These are phyloP conservation scores for Alternaria infectoria DNA, from an alignment of 2,329 filamentous ascomycete genomes.

Conservation along the genomic window DNA sequence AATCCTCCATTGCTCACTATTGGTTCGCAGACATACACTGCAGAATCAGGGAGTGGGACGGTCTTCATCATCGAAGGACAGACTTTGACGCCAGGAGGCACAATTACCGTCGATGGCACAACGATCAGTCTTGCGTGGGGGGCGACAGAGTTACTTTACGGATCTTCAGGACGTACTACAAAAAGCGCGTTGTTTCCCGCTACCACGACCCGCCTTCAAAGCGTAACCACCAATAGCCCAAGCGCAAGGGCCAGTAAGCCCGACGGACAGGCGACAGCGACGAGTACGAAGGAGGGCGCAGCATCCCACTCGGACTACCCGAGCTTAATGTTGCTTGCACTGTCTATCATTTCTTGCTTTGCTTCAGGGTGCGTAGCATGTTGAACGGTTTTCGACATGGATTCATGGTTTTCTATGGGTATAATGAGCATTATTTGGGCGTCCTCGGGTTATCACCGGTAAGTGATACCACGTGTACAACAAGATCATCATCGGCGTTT, in stretches of 20 bases:
- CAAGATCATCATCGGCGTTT: background rate
- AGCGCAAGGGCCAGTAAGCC: conserved; percentile 21
- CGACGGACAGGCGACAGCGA: conserved; percentile 15
- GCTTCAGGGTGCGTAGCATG: background rate
- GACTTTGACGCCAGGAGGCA: conserved; percentile 49
- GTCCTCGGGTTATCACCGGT: background rate
- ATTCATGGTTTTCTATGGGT: background rate
- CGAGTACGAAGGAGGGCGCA: conserved; percentile 6
- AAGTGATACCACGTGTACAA: conserved; percentile 2
- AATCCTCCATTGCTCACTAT: conserved; percentile 43
- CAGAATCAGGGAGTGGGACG: conserved; percentile 30
- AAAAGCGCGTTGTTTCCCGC: conserved; percentile 49
- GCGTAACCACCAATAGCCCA: conserved; percentile 2
- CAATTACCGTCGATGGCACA: conserved; percentile 39
- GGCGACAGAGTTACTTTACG: conserved; percentile 47
- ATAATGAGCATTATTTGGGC: conserved; percentile 1
- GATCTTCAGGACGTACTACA: conserved; percentile 39
- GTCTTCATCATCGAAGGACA: conserved; percentile 48
- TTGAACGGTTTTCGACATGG: background rate
- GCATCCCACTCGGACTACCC: background rate
- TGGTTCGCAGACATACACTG: conserved; percentile 38
- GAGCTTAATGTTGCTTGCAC: background rate
- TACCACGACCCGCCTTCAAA: conserved; percentile 33
- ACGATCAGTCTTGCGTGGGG: conserved; percentile 43
- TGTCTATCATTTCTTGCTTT: background rate